phyloP scores from a whole-genome alignment of 345 rosid genomes.

The Boechera divaricarpa region DNA sequence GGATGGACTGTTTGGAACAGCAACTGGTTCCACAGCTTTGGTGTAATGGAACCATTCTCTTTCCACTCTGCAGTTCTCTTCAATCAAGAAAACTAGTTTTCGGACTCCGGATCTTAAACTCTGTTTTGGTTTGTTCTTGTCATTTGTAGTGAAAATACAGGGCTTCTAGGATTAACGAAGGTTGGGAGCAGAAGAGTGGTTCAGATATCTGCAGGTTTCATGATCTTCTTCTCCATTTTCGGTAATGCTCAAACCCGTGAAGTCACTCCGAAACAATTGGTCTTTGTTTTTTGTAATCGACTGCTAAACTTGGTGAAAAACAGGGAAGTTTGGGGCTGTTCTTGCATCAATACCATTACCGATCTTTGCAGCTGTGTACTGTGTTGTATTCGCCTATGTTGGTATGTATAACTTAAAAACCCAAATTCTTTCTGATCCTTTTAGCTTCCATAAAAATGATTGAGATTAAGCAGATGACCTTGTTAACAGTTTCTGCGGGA shows the following conservation, averaged over 20 bases:
- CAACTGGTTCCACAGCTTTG: slow-evolving; percentile 72
- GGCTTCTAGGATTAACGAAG: slow-evolving; percentile 85
- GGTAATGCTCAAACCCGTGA: slow-evolving; percentile 48
- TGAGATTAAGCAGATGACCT: neutral
- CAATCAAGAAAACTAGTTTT: neutral
- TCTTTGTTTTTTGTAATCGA: neutral
- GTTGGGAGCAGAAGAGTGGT: slow-evolving; percentile 85
- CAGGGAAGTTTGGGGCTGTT: slow-evolving; percentile 96
- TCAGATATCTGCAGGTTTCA: slow-evolving; percentile 78
- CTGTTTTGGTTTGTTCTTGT: slow-evolving; percentile 17
- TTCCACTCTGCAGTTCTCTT: neutral
- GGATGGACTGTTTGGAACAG: slow-evolving; percentile 70
- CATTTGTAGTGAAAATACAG: slow-evolving; percentile 76
- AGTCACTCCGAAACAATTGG: neutral
- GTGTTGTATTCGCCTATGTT: slow-evolving; percentile 82
- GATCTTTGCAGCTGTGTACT: slow-evolving; percentile 78
- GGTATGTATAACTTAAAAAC: slow-evolving; percentile 57
- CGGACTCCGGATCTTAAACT: slow-evolving; percentile 1
- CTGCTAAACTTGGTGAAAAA: slow-evolving; percentile 18
- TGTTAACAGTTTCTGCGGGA: slow-evolving; percentile 78
- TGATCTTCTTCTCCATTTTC: slow-evolving; percentile 90
- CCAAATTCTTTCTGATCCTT: neutral
- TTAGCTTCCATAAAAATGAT: slow-evolving; percentile 12
- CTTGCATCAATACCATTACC: slow-evolving; percentile 90
- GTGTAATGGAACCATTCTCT: slow-evolving; percentile 54